Percentiles rank a stretch among this genome's conserved stretches.
phyloP scores from a whole-genome alignment of 768 basidiomycete species.

The Cystofilobasidium capitatum region DNA sequence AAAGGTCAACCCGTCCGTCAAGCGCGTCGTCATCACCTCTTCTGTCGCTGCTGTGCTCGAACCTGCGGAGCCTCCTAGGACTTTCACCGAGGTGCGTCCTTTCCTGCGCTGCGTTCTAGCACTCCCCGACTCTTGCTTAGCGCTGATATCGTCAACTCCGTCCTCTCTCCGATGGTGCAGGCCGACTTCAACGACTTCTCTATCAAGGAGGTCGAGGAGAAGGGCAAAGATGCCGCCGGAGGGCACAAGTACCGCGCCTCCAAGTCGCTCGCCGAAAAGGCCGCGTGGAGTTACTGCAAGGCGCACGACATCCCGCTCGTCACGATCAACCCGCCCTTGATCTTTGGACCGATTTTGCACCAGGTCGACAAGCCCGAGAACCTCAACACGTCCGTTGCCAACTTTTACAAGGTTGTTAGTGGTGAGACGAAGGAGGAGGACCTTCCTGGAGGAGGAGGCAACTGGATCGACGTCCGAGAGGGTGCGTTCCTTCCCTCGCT shows the following conservation, averaged over 20 bases:
- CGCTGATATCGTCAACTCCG: slow-evolving; percentile 7
- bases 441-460: slow-evolving; percentile 14
- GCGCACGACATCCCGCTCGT: slow-evolving; percentile 36
- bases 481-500: slow-evolving; percentile 18
- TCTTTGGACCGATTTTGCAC: slow-evolving; percentile 37
- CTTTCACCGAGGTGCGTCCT: slow-evolving; percentile 35
- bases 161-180: slow-evolving; percentile 43
- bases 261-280: slow-evolving; percentile 52
- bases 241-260: slow-evolving; percentile 39
- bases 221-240: slow-evolving; percentile 45
- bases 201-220: slow-evolving; percentile 44
- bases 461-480: slow-evolving; percentile 42
- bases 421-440: slow-evolving; percentile 29
- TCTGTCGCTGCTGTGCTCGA: slow-evolving; percentile 46
- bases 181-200: slow-evolving; percentile 55
- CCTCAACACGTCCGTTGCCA: slow-evolving; percentile 41
- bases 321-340: slow-evolving; percentile 39
- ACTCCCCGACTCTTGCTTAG: not conserved
- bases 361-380: slow-evolving; percentile 38
- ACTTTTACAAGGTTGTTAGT: slow-evolving; percentile 29
- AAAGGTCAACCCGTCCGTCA: slow-evolving; percentile 41
- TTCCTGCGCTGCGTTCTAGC: not conserved
- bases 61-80: slow-evolving; percentile 32
- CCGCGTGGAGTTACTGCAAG: slow-evolving; percentile 47
- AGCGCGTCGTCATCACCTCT: slow-evolving; percentile 57